A percentile compares a stretch with the other conserved stretches of the same genome.
Conservation (phyloP, 371 early-diverging fungal genomes). For the Haplosporangium sp. region DNA sequence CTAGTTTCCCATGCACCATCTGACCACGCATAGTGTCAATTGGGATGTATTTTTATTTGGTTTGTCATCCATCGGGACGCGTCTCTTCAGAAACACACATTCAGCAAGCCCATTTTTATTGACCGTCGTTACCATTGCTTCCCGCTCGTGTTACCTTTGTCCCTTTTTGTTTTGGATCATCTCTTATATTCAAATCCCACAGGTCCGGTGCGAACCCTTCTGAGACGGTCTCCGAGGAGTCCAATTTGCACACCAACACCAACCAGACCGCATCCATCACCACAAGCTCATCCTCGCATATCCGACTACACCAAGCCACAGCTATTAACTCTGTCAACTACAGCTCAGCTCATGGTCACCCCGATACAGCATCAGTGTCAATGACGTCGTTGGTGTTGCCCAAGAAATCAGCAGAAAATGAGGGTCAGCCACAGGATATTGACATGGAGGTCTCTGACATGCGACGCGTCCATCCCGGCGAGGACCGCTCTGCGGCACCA, state of each 20-base stretch:
- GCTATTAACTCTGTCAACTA: slow-evolving; percentile 2
- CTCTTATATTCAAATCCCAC: slow-evolving; percentile 1
- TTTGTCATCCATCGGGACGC: slow-evolving; percentile 15
- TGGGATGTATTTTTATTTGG: neutral
- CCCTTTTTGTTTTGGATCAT: slow-evolving; percentile 4
- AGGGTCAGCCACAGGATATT: slow-evolving; percentile 20
- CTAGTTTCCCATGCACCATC: slow-evolving; percentile 17
- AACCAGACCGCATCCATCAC: slow-evolving; percentile 9
- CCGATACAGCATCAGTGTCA: slow-evolving; percentile 8
- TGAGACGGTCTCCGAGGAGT: slow-evolving; percentile 7
- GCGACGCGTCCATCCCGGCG: neutral
- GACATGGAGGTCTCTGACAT: slow-evolving; percentile 32
- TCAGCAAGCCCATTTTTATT: slow-evolving; percentile 8
- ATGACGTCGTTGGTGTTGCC: slow-evolving; percentile 10
- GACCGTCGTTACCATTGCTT: slow-evolving; percentile 24
- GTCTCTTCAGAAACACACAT: neutral
- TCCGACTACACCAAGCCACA: slow-evolving; percentile 5
- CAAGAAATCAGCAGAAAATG: neutral
- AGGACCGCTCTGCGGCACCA: slow-evolving; percentile 11
- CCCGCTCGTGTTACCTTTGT: slow-evolving; percentile 24
- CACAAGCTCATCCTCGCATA: slow-evolving; percentile 13
- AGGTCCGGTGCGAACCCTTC: slow-evolving; percentile 10
- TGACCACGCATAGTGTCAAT: slow-evolving; percentile 14
- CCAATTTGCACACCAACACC: slow-evolving; percentile 6
- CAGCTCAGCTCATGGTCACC: neutral